These are phyloP conservation scores for Zymoseptoria tritici DNA, from an alignment of 2,329 filamentous ascomycete species.

Conservation along the genomic window DNA sequence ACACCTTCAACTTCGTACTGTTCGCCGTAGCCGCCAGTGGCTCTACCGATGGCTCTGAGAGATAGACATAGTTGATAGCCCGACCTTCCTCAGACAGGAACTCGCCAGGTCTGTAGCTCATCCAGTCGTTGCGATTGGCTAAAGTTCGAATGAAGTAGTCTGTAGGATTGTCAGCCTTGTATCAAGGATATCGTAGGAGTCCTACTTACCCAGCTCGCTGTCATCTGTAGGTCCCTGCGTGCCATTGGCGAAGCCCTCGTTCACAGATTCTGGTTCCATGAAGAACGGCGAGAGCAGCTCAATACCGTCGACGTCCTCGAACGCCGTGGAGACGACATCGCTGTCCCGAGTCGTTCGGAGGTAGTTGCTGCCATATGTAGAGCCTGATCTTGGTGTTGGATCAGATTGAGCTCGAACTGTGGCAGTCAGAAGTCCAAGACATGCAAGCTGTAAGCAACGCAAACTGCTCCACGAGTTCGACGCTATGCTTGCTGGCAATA, in stretches of 20 bases:
- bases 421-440: not conserved
- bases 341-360: conserved; percentile 2
- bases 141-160: conserved; percentile 13
- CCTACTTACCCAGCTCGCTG: conserved; percentile 5
- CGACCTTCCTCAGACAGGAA: conserved; percentile 16
- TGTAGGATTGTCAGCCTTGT: no score
- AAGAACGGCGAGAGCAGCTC: conserved; percentile 19
- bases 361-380: conserved; percentile 1
- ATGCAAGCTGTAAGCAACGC: not conserved
- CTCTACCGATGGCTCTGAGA: conserved; percentile 4
- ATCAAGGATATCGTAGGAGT: no score
- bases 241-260: conserved; percentile 12
- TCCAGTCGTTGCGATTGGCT: conserved; percentile 14
- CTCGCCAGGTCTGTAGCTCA: conserved; percentile 11
- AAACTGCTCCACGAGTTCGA: not conserved
- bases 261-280: conserved; percentile 12
- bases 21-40: not conserved
- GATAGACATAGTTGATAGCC: conserved; percentile 8
- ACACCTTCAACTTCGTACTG: conserved; percentile 28
- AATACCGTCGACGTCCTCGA: conserved; percentile 15
- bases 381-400: not conserved
- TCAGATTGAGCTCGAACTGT: not conserved
- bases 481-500: not conserved
- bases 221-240: conserved; percentile 19
- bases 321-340: conserved; percentile 6